Evolutionary conservation across 768 basidiomycete genomes (phyloP).

Genomic region (Russula brevipes): DNA sequence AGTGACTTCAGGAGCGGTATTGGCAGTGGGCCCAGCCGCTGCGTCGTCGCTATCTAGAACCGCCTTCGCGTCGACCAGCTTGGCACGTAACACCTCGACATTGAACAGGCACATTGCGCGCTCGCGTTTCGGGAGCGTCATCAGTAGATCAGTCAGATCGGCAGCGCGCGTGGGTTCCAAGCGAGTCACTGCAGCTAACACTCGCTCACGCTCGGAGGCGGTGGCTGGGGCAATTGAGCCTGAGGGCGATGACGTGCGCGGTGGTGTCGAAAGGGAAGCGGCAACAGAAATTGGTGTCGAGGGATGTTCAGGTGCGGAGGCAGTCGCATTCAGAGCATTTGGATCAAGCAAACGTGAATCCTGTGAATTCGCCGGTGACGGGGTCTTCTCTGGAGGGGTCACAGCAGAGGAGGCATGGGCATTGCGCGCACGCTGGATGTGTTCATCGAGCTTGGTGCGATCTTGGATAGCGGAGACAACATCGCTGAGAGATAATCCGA

Average conservation of each 20-base stretch:
- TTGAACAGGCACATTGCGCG: conserved; percentile 91
- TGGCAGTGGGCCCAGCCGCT: conserved; percentile 40
- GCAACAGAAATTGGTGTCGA: conserved; percentile 79
- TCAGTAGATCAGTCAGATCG: conserved; percentile 72
- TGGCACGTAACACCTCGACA: conserved; percentile 65
- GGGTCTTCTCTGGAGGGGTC: conserved; percentile 47
- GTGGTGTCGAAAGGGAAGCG: conserved; percentile 71
- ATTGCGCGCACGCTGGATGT: conserved; percentile 42
- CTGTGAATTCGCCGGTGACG: conserved; percentile 55
- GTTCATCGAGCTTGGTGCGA: conserved; percentile 55
- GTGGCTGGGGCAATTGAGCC: conserved; percentile 49
- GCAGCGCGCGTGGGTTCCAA: conserved; percentile 54
- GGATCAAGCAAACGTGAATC: conserved; percentile 68
- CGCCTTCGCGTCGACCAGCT: conserved; percentile 75
- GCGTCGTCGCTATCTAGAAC: conserved; percentile 72
- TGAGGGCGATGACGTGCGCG: conserved; percentile 76
- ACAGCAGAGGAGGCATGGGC: conserved; percentile 30
- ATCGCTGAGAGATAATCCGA: conserved; percentile 65
- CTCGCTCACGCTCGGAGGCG: conserved; percentile 66
- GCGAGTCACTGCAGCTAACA: conserved; percentile 58
- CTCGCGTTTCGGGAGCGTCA: conserved; percentile 84
- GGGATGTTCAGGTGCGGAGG: conserved; percentile 86
- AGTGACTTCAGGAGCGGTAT: conserved; percentile 19
- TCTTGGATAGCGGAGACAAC: conserved; percentile 75
- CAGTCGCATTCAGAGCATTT: conserved; percentile 61